Evolutionary conservation across 2,329 filamentous ascomycete species (phyloP), one percentile per base, ranked within the genome.

Genomic region (Samsoniella hepiali): DNA sequence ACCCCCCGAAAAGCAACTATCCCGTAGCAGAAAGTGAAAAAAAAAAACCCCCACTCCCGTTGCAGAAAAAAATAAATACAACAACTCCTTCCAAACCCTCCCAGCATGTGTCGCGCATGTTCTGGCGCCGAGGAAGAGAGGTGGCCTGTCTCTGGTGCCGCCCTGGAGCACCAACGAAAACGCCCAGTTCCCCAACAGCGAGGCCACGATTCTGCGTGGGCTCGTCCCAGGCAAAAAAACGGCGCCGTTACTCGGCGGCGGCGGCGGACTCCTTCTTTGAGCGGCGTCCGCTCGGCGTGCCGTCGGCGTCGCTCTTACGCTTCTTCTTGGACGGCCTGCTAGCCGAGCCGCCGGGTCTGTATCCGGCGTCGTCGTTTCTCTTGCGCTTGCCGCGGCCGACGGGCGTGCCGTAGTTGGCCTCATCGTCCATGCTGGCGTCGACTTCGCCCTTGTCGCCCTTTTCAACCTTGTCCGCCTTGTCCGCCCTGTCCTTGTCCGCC

Each of bases 301-400:
- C 76, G 38, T 74, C 77, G 34, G 69, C 75, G 56, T 83, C 81
- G 68, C 83, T 85, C 79, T 84, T 86, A 4, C 83, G 78, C 78
- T 85, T 87, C 73, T 82, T 82, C 77, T 87, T 87, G 0, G 76
- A 74, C 22, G 82, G 82, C 45, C 83, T 77, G 44, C 78, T 81
- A 2, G 78, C 78, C 2, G 84, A 84, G 3, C 82, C 81, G 67
- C 86, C 85, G 3, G 85, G 84, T 64, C 84, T 79, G 70, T 88
- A 88, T 4, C 84, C 84, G 0, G 76, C 73, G 65, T 88, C 85
- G 8, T 87, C 85, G 40, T 86, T 84, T 34, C 84, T 78, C 79
- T 86, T 86, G 64, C 81, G 78, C 73, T 82, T 82, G 45, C 74
- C 70, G 13, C 75, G 68, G 44, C 67, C 69, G 8, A 73, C 72